These are phyloP conservation scores for Starmera dryadoides DNA, from an alignment of 805 yeast species.

Conservation along the genomic window DNA sequence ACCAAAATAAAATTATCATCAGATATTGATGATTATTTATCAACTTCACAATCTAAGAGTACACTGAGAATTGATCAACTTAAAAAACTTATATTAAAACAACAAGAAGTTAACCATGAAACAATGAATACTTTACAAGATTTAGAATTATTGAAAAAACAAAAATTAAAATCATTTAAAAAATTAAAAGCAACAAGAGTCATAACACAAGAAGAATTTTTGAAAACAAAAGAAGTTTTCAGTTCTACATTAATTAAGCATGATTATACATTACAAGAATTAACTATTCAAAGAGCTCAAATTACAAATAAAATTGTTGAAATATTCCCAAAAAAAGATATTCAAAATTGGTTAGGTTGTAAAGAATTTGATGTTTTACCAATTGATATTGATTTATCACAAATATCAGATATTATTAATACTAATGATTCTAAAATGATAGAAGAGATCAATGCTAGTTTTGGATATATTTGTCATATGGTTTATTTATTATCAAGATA, in stretches of 20 bases:
- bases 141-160: conserved; percentile 4
- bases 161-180: conserved; percentile 5
- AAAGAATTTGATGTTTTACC: conserved; percentile 22
- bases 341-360: conserved; percentile 12
- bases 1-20: conserved; percentile 11
- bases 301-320: conserved; percentile 15
- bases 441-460: conserved; percentile 23
- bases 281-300: conserved; percentile 11
- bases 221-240: conserved; percentile 9
- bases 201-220: not conserved
- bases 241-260: conserved; percentile 6
- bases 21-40: conserved; percentile 6
- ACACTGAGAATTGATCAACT: conserved; percentile 4
- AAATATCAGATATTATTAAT: conserved; percentile 8
- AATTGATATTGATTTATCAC: conserved; percentile 7
- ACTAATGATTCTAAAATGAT: conserved; percentile 7
- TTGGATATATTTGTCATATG: conserved; percentile 29
- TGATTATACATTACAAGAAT: conserved; percentile 10
- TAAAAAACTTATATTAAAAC: conserved; percentile 1
- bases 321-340: conserved; percentile 26
- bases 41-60: conserved; percentile 1
- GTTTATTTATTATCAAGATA: conserved; percentile 24
- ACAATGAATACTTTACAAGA: conserved; percentile 7
- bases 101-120: not conserved
- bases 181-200: conserved; percentile 1